phyloP scores from a whole-genome alignment of 2,329 filamentous ascomycete species.

The Leptographium galeiforme region DNA sequence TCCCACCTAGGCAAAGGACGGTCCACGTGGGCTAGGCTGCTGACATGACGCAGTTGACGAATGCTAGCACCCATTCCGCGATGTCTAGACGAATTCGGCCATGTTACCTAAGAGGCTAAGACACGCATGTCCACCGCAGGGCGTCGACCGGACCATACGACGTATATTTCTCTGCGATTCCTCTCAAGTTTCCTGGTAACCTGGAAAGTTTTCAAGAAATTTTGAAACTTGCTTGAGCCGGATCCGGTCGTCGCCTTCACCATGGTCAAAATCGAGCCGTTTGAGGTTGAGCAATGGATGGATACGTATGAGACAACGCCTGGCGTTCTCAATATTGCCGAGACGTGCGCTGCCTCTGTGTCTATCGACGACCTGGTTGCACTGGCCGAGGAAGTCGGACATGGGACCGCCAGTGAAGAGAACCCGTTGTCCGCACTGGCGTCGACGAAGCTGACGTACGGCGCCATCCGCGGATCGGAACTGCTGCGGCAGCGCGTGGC shows the following conservation, averaged over 20 bases:
- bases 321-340: slow-evolving; percentile 55
- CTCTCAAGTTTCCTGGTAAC: no score
- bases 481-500: slow-evolving; percentile 52
- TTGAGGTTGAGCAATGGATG: slow-evolving; percentile 64
- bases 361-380: slow-evolving; percentile 53
- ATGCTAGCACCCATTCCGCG: no score
- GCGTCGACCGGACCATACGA: not conserved
- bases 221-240: no score
- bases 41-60: not conserved
- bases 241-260: no score
- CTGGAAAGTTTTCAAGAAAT: no score
- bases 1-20: not conserved
- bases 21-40: not conserved
- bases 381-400: slow-evolving; percentile 41
- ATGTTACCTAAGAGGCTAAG: not conserved
- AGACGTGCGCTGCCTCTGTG: slow-evolving; percentile 65
- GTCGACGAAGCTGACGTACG: slow-evolving; percentile 54
- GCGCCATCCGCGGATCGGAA: slow-evolving; percentile 56
- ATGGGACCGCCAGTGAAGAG: slow-evolving; percentile 11
- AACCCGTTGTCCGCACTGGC: slow-evolving; percentile 28
- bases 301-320: slow-evolving; percentile 44
- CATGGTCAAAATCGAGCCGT: slow-evolving; percentile 39
- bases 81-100: no score
- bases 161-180: no score
- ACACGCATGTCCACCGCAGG: not conserved